phyloP scores from a whole-genome alignment of 768 basidiomycete species.

The Phaffia tasmanica region DNA sequence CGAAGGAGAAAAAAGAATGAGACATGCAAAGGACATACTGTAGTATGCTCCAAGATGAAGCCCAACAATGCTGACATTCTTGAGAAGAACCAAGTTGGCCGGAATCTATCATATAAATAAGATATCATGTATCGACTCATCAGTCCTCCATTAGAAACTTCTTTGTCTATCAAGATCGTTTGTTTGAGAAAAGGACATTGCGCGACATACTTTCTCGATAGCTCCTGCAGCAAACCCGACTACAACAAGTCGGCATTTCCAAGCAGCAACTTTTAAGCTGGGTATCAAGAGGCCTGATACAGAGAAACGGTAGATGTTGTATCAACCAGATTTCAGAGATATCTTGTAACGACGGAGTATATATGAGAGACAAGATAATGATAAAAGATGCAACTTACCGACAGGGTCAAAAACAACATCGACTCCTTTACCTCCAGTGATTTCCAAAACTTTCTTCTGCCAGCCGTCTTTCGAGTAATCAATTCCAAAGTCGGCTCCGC shows the following conservation, averaged over 20 bases:
- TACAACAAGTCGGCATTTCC: conserved; percentile 86
- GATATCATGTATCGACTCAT: background rate
- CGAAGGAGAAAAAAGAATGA: conserved; percentile 6
- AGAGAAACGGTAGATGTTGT: conserved; percentile 24
- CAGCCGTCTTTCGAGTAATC: conserved; percentile 68
- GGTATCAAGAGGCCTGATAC: conserved; percentile 47
- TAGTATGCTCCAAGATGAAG: conserved; percentile 77
- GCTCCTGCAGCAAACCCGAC: conserved; percentile 79
- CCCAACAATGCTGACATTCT: conserved; percentile 74
- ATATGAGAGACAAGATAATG: conserved; percentile 73
- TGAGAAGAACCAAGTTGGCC: conserved; percentile 61
- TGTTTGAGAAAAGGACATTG: background rate
- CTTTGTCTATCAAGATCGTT: background rate
- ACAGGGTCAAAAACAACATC: conserved; percentile 41
- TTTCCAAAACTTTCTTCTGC: conserved; percentile 77
- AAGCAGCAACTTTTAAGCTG: conserved; percentile 74
- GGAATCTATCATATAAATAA: conserved; percentile 50
- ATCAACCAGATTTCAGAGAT: conserved; percentile 9
- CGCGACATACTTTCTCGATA: conserved; percentile 59
- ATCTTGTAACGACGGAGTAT: conserved; percentile 6
- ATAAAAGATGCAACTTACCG: conserved; percentile 31
- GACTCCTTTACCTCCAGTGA: conserved; percentile 75
- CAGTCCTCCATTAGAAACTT: too few relatives aligned
- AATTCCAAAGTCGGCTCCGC: conserved; percentile 71
- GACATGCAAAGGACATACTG: conserved; percentile 42